Conservation (phyloP, 1,139 yeast species). For the Debaryomyces udenii region DNA sequence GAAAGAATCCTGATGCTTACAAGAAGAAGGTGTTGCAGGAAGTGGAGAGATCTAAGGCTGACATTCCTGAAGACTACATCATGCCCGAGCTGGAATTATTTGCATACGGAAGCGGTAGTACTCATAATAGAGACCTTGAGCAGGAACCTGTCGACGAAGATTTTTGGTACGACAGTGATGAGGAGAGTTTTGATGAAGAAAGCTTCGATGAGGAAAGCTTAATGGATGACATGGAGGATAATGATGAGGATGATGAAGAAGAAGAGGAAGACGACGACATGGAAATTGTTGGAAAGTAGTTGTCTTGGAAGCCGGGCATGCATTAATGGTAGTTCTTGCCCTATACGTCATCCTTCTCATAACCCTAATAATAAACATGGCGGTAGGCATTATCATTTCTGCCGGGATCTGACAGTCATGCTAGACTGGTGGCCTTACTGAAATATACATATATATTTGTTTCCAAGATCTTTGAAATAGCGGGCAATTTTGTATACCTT, state of each 20-base stretch:
- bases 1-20: conserved; percentile 81
- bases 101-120: conserved; percentile 58
- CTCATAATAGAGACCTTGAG: conserved; percentile 43
- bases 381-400: too few relatives aligned
- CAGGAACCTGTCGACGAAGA: conserved; percentile 81
- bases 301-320: neutral
- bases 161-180: conserved; percentile 81
- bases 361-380: too few relatives aligned
- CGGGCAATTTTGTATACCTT: conserved; percentile 3
- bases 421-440: too few relatives aligned
- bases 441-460: too few relatives aligned
- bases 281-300: conserved; percentile 35
- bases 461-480: neutral
- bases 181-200: conserved; percentile 32
- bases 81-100: conserved; percentile 69
- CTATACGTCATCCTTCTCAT: too few relatives aligned
- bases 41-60: conserved; percentile 80
- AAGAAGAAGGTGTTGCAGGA: conserved; percentile 77
- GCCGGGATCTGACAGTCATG: too few relatives aligned
- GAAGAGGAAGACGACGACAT: conserved; percentile 52
- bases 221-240: conserved; percentile 57
- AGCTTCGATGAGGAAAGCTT: conserved; percentile 57
- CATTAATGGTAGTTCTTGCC: too few relatives aligned
- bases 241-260: conserved; percentile 59
- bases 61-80: conserved; percentile 82